Base-by-base conservation (phyloP, 139 green algal species). In the Chlamydomonas incerta region DNA sequence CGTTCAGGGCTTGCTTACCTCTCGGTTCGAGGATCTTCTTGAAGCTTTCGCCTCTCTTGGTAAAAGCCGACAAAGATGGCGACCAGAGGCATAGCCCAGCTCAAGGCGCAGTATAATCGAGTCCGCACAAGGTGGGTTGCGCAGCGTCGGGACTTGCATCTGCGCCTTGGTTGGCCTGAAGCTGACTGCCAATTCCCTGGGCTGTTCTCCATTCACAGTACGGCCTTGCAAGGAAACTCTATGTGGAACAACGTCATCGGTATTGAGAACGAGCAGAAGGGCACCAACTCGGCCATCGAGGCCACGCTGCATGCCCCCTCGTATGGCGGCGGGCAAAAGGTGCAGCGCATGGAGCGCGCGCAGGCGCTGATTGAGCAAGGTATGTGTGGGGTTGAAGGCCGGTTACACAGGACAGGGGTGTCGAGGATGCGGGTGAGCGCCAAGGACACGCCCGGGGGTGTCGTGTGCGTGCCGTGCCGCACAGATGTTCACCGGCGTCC, bases 201-300 rank as follows among this genome's bases (percentile, higher is more conserved):
- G 58, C 29, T 9, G 9, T 58, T n/a, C n/a, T n/a, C n/a, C n/a
- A n/a, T n/a, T n/a, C 83, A 82, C 90, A 96, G 94, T 73, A 90
- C 83, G 13, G 92, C 94, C n/a, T 83, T 97, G 34, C 91, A 97
- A 62, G 91, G 87, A 28, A 95, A 94, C 81, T 89, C 91, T 55
- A 97, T 98, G 90, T 98, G 95, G 95, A 93, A 89, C 63, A 95
- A 96, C 75, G 92, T 94, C 1, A 97, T 98, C 72, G 95, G 95
- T 0, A 46, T 96, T 60, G 85, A 92, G 52, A 73, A 35, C 26
- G 66, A 85, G 58, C 90, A 75, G 86, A 95, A 81, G 31, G 95
- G 95, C 46, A 90, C 89, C 37, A 98, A 98, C 75, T 79, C 90
- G 15, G 91, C 81, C 11, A 94, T 97, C 14, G 95, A 97, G 87